Base-by-base conservation (phyloP, 805 yeast genomes). In the Candida quercuum region DNA sequence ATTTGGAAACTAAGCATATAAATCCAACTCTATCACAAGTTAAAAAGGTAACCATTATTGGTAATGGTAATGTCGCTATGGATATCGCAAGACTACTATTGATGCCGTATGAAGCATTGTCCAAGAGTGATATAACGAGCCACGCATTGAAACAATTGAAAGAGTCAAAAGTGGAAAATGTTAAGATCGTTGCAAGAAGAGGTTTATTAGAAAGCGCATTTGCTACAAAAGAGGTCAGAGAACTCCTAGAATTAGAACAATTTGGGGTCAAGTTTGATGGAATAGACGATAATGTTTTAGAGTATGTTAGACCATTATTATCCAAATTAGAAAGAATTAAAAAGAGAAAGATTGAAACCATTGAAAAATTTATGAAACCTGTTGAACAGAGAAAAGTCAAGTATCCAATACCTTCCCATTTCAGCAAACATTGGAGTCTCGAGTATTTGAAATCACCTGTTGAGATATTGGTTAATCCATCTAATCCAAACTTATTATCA, bases 51-150 rank as follows among this genome's bases (percentile, higher is more conserved):
- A 76, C 83, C 0, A 81, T 93, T 23, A 73, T 93, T n/a, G 99
- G 99, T 6, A 91, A 89, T 59, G 99, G 99, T 32, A 93, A 93
- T 56, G 99, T 93, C 14, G 96, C 98, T 0, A 63, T 93, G 42
- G 99, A 93, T 57, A 77, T 93, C 5, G 87, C 96, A 1, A 66
- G 99, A 37, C 68, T 93, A 1, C 63, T 93, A 24, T 59, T 89
- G 39, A 78, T 81, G 5, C 74, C 81, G 0, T 59, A 67, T 1
- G 64, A 63, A 2, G 71, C 75, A 37, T 78, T 95, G 77, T 41
- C 63, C 2, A 48, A 61, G 0, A 91, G 96, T 0, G 99, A 93
- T 60, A 81, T 93, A 15, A 66, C 85, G 0, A 56, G 63, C 3
- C 57, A 63, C 24, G 95, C 96, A 0, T 58, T 81, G 9, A 63